Base-by-base conservation (phyloP, 805 yeast genomes). In the Torulaspora gathmanii region DNA sequence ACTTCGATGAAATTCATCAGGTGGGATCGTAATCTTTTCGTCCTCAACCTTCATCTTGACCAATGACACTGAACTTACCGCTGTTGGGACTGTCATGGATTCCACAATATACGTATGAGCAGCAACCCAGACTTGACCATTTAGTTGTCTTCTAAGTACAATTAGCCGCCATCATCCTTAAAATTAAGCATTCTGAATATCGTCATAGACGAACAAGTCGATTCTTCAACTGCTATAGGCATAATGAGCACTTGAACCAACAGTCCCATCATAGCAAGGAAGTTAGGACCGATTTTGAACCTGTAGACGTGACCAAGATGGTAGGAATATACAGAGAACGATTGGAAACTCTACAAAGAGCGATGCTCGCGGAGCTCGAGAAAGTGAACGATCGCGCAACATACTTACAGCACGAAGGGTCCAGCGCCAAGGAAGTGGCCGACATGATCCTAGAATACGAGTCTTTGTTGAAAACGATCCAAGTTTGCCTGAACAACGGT, bases 401-500 rank as follows among this genome's bases (percentile, higher is more conserved):
- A 16, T 20, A 25, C 2, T 28, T 33, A 5, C 31, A 33, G 12
- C 30, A 5, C 17, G 44, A 39, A 30, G 33, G 28, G 5, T n/a
- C 12, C n/a, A 17, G 28, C 13, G 41, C 40, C 11, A 12, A 22
- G 27, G 31, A 44, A 13, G 42, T 39, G 7, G 42, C 49, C 8
- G 51, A 48, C 13, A 33, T 45, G 37, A 37, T 50, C 11, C n/a
- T 44, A 6, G 48, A 53, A 19, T 56, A 50, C 25, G 60, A 58
- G 37, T 46, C 55, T 3, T 20, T 49, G 25, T 34, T 58, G n/a
- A 53, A 38, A 20, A 33, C 45, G 8, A 26, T 45, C 6, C 34
- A 55, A 7, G 55, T 55, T 1, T 30, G 46, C 12, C 26, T 57
- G 28, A 56, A 57, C 39, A 46, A 53, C 13, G 47, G 40, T 1